phyloP scores from a whole-genome alignment of 2,329 filamentous ascomycete genomes.

The Phialocephala sp. region DNA sequence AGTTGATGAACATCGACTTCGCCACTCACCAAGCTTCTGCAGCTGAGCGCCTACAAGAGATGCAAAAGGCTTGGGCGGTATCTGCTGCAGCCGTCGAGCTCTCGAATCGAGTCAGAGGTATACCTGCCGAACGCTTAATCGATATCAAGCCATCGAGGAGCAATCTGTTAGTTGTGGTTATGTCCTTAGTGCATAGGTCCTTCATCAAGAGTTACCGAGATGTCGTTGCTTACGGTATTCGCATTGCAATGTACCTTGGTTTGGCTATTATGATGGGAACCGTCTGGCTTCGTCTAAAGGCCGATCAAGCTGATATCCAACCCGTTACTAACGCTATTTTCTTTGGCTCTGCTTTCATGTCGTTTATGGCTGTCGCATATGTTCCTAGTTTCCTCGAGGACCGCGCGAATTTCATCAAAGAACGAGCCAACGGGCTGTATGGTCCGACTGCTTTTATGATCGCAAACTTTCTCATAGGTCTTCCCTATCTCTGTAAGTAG shows the following conservation, averaged over 20 bases:
- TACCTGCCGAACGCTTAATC: constrained; percentile 24
- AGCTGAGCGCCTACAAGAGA: constrained; percentile 53
- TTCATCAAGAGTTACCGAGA: constrained; percentile 87
- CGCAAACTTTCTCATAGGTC: constrained; percentile 81
- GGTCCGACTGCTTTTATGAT: constrained; percentile 74
- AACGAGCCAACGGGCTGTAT: constrained; percentile 82
- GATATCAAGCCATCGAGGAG: constrained; percentile 39
- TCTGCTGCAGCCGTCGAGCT: constrained; percentile 50
- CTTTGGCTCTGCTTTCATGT: constrained; percentile 77
- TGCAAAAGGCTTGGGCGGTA: constrained; percentile 61
- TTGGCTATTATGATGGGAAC: constrained; percentile 89
- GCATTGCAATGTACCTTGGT: constrained; percentile 80
- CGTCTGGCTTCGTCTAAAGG: constrained; percentile 76
- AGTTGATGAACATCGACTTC: constrained; percentile 81
- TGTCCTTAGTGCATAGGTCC: constrained; percentile 75
- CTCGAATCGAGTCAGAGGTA: constrained; percentile 38
- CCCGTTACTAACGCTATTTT: constrained; percentile 84
- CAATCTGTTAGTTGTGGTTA: constrained; percentile 50
- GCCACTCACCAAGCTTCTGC: constrained; percentile 54
- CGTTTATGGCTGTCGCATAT: constrained; percentile 84
- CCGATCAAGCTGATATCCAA: constrained; percentile 75
- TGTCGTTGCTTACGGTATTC: constrained; percentile 81
- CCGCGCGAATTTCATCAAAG: constrained; percentile 73
- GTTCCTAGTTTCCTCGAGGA: constrained; percentile 86
- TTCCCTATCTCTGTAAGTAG: constrained; percentile 73